Conservation (phyloP, 2,329 filamentous ascomycete species). For the Exophiala sideris region DNA sequence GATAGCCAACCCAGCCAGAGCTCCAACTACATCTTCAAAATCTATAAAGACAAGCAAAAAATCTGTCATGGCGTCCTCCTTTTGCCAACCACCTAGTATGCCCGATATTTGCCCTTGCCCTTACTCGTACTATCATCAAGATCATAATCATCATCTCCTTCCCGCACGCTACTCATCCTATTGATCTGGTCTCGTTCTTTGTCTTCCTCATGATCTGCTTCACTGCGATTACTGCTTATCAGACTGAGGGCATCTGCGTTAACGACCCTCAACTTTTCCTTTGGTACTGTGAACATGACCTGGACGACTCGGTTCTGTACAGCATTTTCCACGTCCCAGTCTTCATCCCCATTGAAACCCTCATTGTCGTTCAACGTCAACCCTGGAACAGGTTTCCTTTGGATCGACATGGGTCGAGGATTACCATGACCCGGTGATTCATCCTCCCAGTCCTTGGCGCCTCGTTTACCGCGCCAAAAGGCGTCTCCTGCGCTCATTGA, state of each 20-base stretch:
- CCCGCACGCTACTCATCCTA: constrained; percentile 28
- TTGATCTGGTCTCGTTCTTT: constrained; percentile 23
- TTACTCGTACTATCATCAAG: constrained; percentile 9
- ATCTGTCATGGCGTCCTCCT: not conserved
- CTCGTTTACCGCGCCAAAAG: constrained; percentile 50
- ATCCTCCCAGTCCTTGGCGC: constrained; percentile 52
- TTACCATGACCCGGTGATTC: constrained; percentile 16
- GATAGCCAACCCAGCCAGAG: not conserved
- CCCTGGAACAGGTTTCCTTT: constrained; percentile 33
- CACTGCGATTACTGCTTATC: constrained; percentile 29
- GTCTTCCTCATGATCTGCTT: constrained; percentile 25
- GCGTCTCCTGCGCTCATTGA: constrained; percentile 48
- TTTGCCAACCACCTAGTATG: not conserved
- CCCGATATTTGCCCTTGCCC: constrained; percentile 15
- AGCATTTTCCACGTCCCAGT: constrained; percentile 75
- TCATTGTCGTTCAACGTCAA: constrained; percentile 9
- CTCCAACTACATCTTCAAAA: not conserved
- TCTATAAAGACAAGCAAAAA: too few relatives aligned
- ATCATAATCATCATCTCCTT: constrained; percentile 23
- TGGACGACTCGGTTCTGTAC: constrained; percentile 70
- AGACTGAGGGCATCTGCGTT: constrained; percentile 61
- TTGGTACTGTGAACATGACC: constrained; percentile 91
- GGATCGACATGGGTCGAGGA: constrained; percentile 35
- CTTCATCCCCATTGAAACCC: constrained; percentile 40
- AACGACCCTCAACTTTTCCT: constrained; percentile 80